Conservation (phyloP, 768 basidiomycete genomes). For the Ephemerocybe angulata region DNA sequence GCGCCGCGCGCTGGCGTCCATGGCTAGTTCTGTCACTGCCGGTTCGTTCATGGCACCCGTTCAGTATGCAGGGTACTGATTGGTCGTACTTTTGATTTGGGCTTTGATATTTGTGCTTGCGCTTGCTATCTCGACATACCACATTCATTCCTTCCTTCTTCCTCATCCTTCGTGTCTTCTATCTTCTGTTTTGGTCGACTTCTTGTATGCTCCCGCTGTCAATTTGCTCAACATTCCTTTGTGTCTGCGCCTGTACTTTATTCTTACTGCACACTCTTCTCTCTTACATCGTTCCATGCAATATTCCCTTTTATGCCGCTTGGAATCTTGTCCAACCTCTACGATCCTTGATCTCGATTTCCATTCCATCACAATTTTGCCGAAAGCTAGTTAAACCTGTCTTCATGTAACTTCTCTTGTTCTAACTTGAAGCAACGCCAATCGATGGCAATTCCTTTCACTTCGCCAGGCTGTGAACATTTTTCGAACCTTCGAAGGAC, state of each 20-base stretch:
- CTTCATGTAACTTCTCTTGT: background rate
- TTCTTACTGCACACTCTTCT: background rate
- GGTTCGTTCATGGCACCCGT: conserved; percentile 34
- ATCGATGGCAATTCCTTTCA: no score
- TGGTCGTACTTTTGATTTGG: background rate
- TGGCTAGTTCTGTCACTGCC: conserved; percentile 40
- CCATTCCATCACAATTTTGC: background rate
- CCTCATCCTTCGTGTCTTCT: background rate
- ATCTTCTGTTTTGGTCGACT: background rate
- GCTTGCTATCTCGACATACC: conserved; percentile 2
- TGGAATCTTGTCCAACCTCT: background rate
- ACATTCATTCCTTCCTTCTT: background rate
- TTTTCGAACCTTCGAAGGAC: background rate
- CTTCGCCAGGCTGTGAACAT: no score
- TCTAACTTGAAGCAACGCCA: background rate
- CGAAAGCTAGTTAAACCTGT: background rate
- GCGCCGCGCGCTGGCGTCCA: conserved; percentile 51
- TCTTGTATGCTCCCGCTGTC: no score
- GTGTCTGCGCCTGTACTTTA: background rate
- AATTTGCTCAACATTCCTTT: conserved; percentile 10
- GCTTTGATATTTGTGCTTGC: background rate
- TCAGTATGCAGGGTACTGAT: background rate
- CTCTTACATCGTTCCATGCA: background rate
- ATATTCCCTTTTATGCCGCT: no score
- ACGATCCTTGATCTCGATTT: background rate